Percentiles rank a stretch among this genome's conserved stretches.
These are phyloP conservation scores for Bjerkandera adusta DNA, from an alignment of 1,284 basidiomycete genomes.

Conservation along the genomic window DNA sequence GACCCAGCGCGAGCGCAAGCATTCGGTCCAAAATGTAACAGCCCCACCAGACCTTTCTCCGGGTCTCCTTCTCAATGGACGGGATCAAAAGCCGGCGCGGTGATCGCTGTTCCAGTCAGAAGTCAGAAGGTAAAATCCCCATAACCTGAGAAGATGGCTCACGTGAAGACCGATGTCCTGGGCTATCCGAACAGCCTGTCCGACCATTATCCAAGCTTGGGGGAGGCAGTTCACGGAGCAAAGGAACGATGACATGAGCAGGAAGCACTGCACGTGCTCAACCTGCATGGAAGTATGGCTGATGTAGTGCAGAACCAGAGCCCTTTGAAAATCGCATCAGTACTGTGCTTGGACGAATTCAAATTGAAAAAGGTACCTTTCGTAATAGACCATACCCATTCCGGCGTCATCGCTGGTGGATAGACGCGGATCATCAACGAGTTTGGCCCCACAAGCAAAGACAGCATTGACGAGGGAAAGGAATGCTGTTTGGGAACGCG, in stretches of 20 bases:
- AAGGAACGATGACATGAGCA: constrained; percentile 84
- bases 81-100: constrained; percentile 69
- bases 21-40: constrained; percentile 87
- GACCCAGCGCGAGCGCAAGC: constrained; percentile 83
- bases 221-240: constrained; percentile 89
- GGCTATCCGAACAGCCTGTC: constrained; percentile 82
- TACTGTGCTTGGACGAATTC: constrained; percentile 6
- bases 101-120: constrained; percentile 75
- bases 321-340: constrained; percentile 42
- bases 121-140: constrained; percentile 18
- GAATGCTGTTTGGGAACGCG: constrained; percentile 67
- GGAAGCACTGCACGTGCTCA: constrained; percentile 84
- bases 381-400: constrained; percentile 84
- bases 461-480: constrained; percentile 77
- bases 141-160: constrained; percentile 33
- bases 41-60: constrained; percentile 89
- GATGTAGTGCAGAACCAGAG: constrained; percentile 86
- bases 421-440: constrained; percentile 73
- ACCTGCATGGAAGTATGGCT: constrained; percentile 79
- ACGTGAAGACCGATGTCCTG: constrained; percentile 90
- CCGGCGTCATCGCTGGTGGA: constrained; percentile 68
- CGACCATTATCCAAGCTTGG: constrained; percentile 87
- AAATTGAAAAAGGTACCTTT: constrained; percentile 51
- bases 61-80: constrained; percentile 82
- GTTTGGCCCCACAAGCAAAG: constrained; percentile 78